These are phyloP conservation scores for Xerocomus amazonicus DNA, from an alignment of 1,284 basidiomycete genomes.

Conservation along the genomic window DNA sequence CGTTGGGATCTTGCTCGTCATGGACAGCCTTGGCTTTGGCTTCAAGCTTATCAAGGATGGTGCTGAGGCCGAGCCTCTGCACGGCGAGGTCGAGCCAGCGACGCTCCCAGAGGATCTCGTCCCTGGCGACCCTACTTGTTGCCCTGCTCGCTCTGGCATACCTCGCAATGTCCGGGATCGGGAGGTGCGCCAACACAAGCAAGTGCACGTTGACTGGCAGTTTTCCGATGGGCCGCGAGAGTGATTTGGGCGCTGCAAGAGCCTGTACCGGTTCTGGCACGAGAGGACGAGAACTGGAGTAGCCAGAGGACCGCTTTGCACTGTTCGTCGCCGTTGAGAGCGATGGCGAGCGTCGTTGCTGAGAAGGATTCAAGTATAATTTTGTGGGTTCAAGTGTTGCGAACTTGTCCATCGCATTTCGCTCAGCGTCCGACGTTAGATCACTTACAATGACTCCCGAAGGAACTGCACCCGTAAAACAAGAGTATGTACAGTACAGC, in stretches of 20 bases:
- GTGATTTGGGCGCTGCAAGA: constrained; percentile 27
- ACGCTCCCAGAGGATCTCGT: constrained; percentile 74
- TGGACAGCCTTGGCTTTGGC: constrained; percentile 15
- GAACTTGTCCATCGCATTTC: constrained; percentile 69
- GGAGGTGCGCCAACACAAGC: constrained; percentile 65
- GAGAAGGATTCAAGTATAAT: constrained; percentile 42
- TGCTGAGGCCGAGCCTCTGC: constrained; percentile 35
- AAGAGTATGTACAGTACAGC: constrained; percentile 51
- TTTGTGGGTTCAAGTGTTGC: constrained; percentile 70
- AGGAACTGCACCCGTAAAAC: constrained; percentile 73
- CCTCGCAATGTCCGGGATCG: constrained; percentile 74
- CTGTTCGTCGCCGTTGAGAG: constrained; percentile 6
- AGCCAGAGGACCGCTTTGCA: constrained; percentile 12
- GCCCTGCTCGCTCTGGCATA: constrained; percentile 69
- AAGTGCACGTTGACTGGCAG: constrained; percentile 77
- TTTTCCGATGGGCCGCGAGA: constrained; percentile 51
- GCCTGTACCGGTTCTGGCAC: constrained; percentile 31
- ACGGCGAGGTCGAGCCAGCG: constrained; percentile 64
- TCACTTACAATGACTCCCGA: constrained; percentile 26
- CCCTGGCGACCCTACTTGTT: constrained; percentile 57
- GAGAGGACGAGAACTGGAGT: constrained; percentile 23
- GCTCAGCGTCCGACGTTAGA: constrained; percentile 6
- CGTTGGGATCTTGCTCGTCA: constrained; percentile 9
- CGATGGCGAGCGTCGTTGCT: constrained; percentile 4
- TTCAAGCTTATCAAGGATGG: constrained; percentile 64